Percentiles rank a stretch among this genome's conserved stretches.
These are phyloP conservation scores for Candida quercuum DNA, from an alignment of 805 yeast species.

Conservation along the genomic window DNA sequence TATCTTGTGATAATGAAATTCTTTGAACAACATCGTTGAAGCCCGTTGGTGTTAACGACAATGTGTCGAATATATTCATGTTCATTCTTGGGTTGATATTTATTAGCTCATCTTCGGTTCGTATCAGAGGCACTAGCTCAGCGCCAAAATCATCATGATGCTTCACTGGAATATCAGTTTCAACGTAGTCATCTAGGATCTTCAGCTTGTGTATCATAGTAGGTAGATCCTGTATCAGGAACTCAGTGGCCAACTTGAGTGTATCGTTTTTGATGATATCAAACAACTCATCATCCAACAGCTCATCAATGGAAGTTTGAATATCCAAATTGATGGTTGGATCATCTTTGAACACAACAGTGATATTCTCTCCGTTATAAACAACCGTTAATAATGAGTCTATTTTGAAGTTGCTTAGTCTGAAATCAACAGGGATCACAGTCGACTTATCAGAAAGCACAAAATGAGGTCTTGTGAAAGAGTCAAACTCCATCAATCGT, in stretches of 20 bases:
- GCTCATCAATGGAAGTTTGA: conserved; percentile 22
- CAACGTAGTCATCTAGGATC: conserved; percentile 8
- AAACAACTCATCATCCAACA: conserved; percentile 21
- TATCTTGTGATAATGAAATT: conserved; percentile 7
- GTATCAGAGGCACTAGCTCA: no score
- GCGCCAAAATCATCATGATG: no score
- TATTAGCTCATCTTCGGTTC: no score
- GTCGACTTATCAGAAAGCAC: conserved; percentile 20
- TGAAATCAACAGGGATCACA: conserved; percentile 21
- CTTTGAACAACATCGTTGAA: conserved; percentile 17
- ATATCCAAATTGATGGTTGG: conserved; percentile 20
- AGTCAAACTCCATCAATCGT: conserved; percentile 20
- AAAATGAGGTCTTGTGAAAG: conserved; percentile 22
- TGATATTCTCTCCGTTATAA: conserved; percentile 13
- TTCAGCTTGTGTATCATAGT: conserved; percentile 11
- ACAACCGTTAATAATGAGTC: conserved; percentile 20
- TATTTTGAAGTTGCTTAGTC: conserved; percentile 12
- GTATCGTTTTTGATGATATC: conserved; percentile 17
- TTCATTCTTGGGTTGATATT: background rate
- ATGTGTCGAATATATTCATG: conserved; percentile 13
- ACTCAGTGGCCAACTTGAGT: conserved; percentile 12
- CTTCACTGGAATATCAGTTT: no score
- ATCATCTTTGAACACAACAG: conserved; percentile 22
- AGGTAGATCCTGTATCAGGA: conserved; percentile 21
- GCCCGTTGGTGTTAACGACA: conserved; percentile 14